Evolutionary conservation across 2,329 filamentous ascomycete species (phyloP).

Genomic region (Chrysoporthe cubensis): DNA sequence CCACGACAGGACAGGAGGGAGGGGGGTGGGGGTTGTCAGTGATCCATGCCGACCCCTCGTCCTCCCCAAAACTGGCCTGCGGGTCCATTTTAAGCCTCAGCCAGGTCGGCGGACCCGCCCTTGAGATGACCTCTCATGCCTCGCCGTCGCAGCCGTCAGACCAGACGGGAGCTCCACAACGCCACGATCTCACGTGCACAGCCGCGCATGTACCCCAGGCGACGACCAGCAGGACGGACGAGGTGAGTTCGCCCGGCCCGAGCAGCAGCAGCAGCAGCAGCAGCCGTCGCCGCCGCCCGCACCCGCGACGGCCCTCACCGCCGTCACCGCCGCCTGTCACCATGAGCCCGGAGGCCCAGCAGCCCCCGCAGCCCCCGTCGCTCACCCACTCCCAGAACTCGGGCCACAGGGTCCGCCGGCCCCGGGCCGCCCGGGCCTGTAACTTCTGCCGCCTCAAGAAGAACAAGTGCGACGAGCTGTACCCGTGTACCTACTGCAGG

Average conservation of each 20-base stretch:
- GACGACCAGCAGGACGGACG: neutral
- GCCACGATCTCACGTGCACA: neutral
- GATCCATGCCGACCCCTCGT: too few relatives aligned
- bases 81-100: constrained; percentile 3
- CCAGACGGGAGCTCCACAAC: too few relatives aligned
- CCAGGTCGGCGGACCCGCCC: neutral
- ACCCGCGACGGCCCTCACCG: neutral
- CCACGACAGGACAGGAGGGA: too few relatives aligned
- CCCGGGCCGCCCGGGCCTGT: constrained; percentile 51
- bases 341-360: constrained; percentile 10
- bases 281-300: neutral
- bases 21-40: too few relatives aligned
- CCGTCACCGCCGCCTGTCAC: neutral
- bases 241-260: neutral
- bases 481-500: constrained; percentile 46
- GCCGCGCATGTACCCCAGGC: neutral
- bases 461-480: constrained; percentile 51
- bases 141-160: too few relatives aligned
- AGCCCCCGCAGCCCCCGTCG: neutral
- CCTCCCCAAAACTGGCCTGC: too few relatives aligned
- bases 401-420: constrained; percentile 31
- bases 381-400: constrained; percentile 24
- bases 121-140: too few relatives aligned
- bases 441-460: constrained; percentile 51
- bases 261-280: neutral